Conservation (phyloP, 441 rosid genomes). For the Euphorbia schlechtendalii region DNA sequence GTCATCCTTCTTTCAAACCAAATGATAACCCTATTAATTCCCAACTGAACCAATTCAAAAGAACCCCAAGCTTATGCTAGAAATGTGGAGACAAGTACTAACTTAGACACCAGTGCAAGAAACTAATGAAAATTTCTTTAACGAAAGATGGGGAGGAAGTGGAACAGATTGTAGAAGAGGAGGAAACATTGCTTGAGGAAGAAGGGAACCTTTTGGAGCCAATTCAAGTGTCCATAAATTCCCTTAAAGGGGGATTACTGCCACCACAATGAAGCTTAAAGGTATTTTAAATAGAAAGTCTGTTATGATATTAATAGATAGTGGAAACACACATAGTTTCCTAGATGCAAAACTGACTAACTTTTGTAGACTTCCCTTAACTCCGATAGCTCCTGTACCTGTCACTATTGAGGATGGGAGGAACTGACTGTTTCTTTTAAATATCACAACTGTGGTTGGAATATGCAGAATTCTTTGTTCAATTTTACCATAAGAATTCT, state of each 20-base stretch:
- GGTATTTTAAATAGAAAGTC: background rate
- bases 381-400: rapidly evolving
- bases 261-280: background rate
- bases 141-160: too few relatives aligned
- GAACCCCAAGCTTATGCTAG: background rate
- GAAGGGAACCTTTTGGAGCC: too few relatives aligned
- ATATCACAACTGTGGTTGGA: background rate
- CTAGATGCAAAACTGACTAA: background rate
- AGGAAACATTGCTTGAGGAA: too few relatives aligned
- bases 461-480: background rate
- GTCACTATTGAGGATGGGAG: background rate
- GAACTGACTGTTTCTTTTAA: too few relatives aligned
- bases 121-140: too few relatives aligned
- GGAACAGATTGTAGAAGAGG: too few relatives aligned
- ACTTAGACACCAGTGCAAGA: background rate
- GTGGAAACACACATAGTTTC: background rate
- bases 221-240: background rate
- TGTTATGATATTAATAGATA: background rate
- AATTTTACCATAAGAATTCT: background rate
- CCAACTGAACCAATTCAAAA: too few relatives aligned
- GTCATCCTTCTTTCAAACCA: too few relatives aligned
- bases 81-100: background rate
- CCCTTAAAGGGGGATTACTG: background rate
- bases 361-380: background rate
- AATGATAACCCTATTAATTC: too few relatives aligned